Evolutionary conservation across 768 basidiomycete genomes (phyloP).

Genomic region (Galerina marginata): DNA sequence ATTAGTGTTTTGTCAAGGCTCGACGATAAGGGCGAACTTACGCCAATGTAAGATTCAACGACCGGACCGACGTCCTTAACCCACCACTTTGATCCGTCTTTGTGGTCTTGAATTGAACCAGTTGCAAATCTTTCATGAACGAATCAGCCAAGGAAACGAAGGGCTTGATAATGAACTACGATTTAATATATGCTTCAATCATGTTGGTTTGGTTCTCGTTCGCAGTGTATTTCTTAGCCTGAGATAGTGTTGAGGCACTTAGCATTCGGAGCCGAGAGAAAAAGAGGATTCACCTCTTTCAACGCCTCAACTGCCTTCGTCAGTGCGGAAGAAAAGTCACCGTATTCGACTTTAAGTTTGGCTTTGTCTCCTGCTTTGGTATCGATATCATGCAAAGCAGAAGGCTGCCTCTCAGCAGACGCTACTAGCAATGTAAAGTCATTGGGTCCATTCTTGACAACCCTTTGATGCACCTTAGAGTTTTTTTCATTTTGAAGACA

Average conservation of each 20-base stretch:
- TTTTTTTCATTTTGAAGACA: neutral
- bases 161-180: conserved; percentile 46
- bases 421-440: conserved; percentile 79
- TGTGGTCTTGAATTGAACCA: conserved; percentile 82
- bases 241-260: neutral
- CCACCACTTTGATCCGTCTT: conserved; percentile 79
- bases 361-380: conserved; percentile 42
- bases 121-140: conserved; percentile 62
- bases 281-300: conserved; percentile 49
- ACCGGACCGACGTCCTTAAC: conserved; percentile 87
- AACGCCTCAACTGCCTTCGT: conserved; percentile 60
- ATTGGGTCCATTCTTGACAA: conserved; percentile 67
- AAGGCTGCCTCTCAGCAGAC: conserved; percentile 55
- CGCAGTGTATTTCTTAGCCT: conserved; percentile 78
- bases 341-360: conserved; percentile 71
- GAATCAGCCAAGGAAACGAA: neutral
- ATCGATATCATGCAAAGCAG: conserved; percentile 51
- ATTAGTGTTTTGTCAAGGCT: neutral
- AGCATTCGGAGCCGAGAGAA: neutral
- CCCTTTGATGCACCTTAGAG: conserved; percentile 42
- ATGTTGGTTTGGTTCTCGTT: conserved; percentile 76
- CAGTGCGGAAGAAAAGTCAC: conserved; percentile 71
- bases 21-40: conserved; percentile 28
- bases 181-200: conserved; percentile 80
- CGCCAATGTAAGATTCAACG: conserved; percentile 87